Conservation (phyloP, 2,329 filamentous ascomycete genomes). For the Macrophomina tecta region DNA sequence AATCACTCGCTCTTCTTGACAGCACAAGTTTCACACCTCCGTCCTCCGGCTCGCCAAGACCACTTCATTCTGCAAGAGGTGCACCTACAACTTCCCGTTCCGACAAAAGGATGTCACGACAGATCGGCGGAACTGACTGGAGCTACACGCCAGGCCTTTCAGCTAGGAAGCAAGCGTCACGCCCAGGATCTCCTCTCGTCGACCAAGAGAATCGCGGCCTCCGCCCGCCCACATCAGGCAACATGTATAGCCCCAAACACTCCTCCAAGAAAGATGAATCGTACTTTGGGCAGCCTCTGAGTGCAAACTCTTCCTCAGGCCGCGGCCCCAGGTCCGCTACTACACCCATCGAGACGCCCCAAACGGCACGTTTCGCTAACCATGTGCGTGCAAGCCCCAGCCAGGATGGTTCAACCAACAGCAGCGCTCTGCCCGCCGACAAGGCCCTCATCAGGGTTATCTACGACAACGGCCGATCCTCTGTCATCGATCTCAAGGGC, state of each 20-base stretch:
- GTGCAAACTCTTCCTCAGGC: constrained; percentile 56
- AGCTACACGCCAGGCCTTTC: constrained; percentile 48
- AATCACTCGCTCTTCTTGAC: constrained; percentile 84
- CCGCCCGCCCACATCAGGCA: constrained; percentile 63
- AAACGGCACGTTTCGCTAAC: constrained; percentile 59
- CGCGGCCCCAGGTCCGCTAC: constrained; percentile 25
- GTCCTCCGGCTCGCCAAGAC: constrained; percentile 69
- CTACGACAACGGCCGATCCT: constrained; percentile 87
- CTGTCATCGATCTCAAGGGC: constrained; percentile 90
- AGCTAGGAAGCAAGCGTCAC: constrained; percentile 63
- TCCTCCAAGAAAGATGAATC: constrained; percentile 56
- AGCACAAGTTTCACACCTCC: constrained; percentile 65
- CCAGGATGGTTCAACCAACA: constrained; percentile 75
- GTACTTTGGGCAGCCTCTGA: constrained; percentile 63
- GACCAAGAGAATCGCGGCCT: constrained; percentile 61
- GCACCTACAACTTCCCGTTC: constrained; percentile 51
- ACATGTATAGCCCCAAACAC: constrained; percentile 63
- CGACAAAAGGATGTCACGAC: constrained; percentile 56
- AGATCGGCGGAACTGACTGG: constrained; percentile 42
- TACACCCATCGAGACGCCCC: constrained; percentile 34
- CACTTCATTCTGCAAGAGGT: constrained; percentile 60
- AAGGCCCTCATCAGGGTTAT: constrained; percentile 93
- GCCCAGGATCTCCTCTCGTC: constrained; percentile 73
- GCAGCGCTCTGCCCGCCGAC: constrained; percentile 82
- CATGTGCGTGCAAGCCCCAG: constrained; percentile 84